phyloP scores from a whole-genome alignment of 768 basidiomycete genomes.

The Vararia minispora region DNA sequence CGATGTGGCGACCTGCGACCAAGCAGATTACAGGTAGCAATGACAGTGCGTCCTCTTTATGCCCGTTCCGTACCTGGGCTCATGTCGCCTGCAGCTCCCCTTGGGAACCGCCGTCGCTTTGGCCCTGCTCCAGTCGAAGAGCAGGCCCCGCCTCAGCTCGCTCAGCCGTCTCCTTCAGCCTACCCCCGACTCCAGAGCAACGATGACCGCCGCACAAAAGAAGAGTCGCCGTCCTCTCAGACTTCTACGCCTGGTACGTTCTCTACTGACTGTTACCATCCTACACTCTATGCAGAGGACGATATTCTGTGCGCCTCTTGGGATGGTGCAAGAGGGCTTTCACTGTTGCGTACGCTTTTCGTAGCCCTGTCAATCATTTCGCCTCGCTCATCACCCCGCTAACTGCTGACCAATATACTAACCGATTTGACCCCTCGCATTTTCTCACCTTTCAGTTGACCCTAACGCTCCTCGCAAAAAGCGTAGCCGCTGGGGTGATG shows the following conservation, averaged over 20 bases:
- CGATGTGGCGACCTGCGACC: constrained; percentile 85
- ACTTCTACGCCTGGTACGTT: constrained; percentile 60
- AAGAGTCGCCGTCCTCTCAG: constrained; percentile 51
- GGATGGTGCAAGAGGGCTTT: constrained; percentile 2
- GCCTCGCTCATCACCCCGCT: constrained; percentile 18
- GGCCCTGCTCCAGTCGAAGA: constrained; percentile 83
- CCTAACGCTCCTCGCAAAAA: constrained; percentile 87
- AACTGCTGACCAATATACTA: constrained; percentile 42
- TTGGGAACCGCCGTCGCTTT: constrained; percentile 84
- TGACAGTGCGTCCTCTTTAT: constrained; percentile 50
- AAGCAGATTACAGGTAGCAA: constrained; percentile 89
- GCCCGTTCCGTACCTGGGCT: constrained; percentile 4
- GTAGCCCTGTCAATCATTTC: background rate
- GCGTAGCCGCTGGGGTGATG: constrained; percentile 96
- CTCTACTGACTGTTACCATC: constrained; percentile 19
- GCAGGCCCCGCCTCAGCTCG: constrained; percentile 69
- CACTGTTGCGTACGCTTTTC: constrained; percentile 7
- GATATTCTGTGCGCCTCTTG: constrained; percentile 1
- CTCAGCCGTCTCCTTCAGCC: constrained; percentile 78
- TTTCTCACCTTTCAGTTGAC: constrained; percentile 47
- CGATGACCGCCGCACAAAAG: constrained; percentile 37
- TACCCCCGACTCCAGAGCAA: constrained; percentile 59
- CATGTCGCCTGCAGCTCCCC: constrained; percentile 39
- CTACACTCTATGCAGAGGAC: constrained; percentile 12
- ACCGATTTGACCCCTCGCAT: constrained; percentile 43